Evolutionary conservation across 352 stramenopile species (phyloP), one percentile per base, ranked within the genome.

Genomic region (Phytophthora cactorum): DNA sequence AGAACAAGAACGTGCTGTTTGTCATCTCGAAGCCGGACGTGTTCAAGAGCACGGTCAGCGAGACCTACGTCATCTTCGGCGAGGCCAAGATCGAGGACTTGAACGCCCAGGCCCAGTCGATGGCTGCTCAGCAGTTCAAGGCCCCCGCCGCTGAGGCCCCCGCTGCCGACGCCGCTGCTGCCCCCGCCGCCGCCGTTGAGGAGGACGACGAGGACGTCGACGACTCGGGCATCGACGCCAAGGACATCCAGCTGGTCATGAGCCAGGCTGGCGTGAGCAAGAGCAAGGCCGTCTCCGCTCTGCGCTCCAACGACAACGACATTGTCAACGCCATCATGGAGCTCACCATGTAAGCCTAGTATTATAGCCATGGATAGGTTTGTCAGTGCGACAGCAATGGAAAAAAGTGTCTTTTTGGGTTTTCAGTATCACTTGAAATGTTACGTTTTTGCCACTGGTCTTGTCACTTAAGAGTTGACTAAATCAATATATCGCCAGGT

Each of bases 311-410:
- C 82, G 94, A 99, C 81, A 97, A 96, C 71, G 98, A 99, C 90
- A 96, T 99, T 72, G 97, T 99, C 43, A 99, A 99, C 85, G 91
- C 97, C 60, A 99, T 99, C 79, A 99, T 99, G 98, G 97, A 98
- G 79, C 89, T 99, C 69, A 99, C 97, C 66, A 99, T 98, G 79
- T 99, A 98, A 96, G 31, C 28, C 15, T 60, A 68, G 66, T 72
- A 66, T 68, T 61, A 57, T 72, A 69, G 68, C 63, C 56, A 52
- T 45, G 53, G 52, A 57, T 57, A 67, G 38, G 38, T 63, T 43
- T 52, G 58, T 47, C 46, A 52, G 25, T 22, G 46, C 38, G n/a
- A 49, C 32, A 49, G 53, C 44, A 63, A 66, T 64, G 56, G 45
- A 61, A 53, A 47, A 60, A 64, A 61, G 52, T 63, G 63, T 72